phyloP scores from a whole-genome alignment of 1,139 yeast species.

The Suhomyces taliae region DNA sequence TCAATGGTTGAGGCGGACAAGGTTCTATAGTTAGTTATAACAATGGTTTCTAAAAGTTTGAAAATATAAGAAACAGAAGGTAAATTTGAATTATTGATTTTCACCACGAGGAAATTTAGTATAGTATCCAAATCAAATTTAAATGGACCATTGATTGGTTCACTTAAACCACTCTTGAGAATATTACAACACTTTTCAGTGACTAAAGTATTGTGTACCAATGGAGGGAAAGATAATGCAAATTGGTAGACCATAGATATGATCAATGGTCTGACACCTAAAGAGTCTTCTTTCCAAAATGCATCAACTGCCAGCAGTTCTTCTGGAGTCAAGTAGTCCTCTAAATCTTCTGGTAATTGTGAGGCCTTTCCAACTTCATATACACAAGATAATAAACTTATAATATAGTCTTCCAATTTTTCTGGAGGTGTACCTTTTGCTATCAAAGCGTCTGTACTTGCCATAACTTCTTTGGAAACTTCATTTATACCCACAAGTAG shows the following conservation, averaged over 20 bases:
- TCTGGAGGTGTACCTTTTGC: constrained; percentile 13
- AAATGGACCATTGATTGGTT: constrained; percentile 57
- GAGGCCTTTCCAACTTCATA: constrained; percentile 70
- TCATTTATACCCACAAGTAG: constrained; percentile 25
- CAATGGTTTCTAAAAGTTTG: constrained; percentile 41
- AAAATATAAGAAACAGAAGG: constrained; percentile 42
- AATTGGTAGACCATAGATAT: constrained; percentile 43
- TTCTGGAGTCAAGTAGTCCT: constrained; percentile 35
- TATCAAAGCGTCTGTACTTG: constrained; percentile 2
- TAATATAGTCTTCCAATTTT: constrained; percentile 38
- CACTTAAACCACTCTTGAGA: constrained; percentile 56
- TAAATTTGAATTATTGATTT: constrained; percentile 29
- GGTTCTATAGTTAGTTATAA: constrained; percentile 32
- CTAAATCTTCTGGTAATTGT: constrained; percentile 56
- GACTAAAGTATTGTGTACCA: constrained; percentile 39
- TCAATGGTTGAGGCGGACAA: constrained; percentile 31
- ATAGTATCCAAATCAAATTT: constrained; percentile 49
- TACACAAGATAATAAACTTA: constrained; percentile 61
- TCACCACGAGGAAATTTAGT: constrained; percentile 44
- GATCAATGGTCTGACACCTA: constrained; percentile 40
- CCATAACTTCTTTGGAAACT: constrained; percentile 17
- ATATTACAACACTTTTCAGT: constrained; percentile 60
- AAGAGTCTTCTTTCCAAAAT: constrained; percentile 44
- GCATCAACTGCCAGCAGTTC: constrained; percentile 22
- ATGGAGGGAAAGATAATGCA: constrained; percentile 36